Evolutionary conservation across 805 yeast species (phyloP).

Genomic region (Saccharomycopsis sp.): DNA sequence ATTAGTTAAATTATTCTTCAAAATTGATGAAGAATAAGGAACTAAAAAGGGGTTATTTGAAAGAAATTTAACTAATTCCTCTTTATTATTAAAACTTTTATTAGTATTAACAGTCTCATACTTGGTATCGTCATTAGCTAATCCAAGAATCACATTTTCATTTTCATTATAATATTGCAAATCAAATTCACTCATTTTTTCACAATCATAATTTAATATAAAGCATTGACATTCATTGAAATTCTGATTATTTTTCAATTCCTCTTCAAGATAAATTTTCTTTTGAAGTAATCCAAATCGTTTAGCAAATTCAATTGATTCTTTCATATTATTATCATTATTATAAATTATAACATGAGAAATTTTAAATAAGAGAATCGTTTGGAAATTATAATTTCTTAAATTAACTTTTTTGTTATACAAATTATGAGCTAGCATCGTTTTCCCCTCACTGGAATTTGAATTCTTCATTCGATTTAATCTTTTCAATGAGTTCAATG

Average conservation of each 20-base stretch:
- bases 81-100: conserved; percentile 7
- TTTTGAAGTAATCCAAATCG: conserved; percentile 21
- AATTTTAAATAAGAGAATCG: conserved; percentile 16
- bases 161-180: conserved; percentile 20
- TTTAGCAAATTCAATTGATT: conserved; percentile 18
- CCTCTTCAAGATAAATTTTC: conserved; percentile 19
- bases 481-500: conserved; percentile 16
- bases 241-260: neutral
- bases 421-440: conserved; percentile 13
- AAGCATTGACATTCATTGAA: conserved; percentile 19
- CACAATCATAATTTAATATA: conserved; percentile 20
- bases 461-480: conserved; percentile 19
- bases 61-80: conserved; percentile 13
- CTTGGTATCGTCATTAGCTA: conserved; percentile 10
- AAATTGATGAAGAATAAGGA: conserved; percentile 18
- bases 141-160: conserved; percentile 18
- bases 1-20: conserved; percentile 19
- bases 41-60: conserved; percentile 19
- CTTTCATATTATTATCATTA: conserved; percentile 18
- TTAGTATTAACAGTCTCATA: conserved; percentile 17
- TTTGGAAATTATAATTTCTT: conserved; percentile 19
- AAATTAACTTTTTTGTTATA: conserved; percentile 19
- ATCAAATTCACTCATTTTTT: conserved; percentile 19
- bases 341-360: conserved; percentile 20
- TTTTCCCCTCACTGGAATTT: conserved; percentile 16